Base-by-base conservation (phyloP, 2,329 filamentous ascomycete species). In the Aspergillus ruber region DNA sequence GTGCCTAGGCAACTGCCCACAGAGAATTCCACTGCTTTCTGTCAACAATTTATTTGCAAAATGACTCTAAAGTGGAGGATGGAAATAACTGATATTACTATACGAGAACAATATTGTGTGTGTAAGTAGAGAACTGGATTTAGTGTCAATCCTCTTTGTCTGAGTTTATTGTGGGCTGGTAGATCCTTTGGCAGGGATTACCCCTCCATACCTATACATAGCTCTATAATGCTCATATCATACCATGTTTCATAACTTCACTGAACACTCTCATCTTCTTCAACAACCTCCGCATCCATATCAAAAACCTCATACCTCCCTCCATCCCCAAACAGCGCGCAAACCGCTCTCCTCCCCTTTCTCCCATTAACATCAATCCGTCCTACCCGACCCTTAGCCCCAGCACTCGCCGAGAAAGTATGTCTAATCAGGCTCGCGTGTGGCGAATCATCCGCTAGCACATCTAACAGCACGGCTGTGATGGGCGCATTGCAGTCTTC, bases 281-380 rank as follows among this genome's bases (percentile, higher is more conserved):
- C 58, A 29, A 54, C 63, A 42, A 58, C 61, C 35, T 65, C 68
- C 52, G 72, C 67, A 57, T 75, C 79, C 53, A 83, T 57, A 61
- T 83, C 79, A 49, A 82, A 63, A 12, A 82, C 74, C 42, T 74
- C 70, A 62, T 80, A 82, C 50, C 76, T 73, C 58, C 75, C 69
- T 32, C 68, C 63, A 57, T 79, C 74, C 23, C 74, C 70, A 40
- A 78, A 80, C 50, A 83, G 58, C 23, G 83, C 75, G 45, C 79
- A 74, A 17, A 79, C 68, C 3, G 76, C 74, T 49, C 77, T 64
- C 52, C 79, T 68, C 1, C 74, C 75, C 47, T 73, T 74, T 9
- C 78, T 66, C 17, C 79, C 80, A 56, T 82, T 82, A 2, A 81
- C 73, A 29, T 78, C 69, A 6, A 84, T 53, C 47, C 66, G 67